Conservation (phyloP, 192 early-diverging fungal species). For the Gigaspora rosea region DNA sequence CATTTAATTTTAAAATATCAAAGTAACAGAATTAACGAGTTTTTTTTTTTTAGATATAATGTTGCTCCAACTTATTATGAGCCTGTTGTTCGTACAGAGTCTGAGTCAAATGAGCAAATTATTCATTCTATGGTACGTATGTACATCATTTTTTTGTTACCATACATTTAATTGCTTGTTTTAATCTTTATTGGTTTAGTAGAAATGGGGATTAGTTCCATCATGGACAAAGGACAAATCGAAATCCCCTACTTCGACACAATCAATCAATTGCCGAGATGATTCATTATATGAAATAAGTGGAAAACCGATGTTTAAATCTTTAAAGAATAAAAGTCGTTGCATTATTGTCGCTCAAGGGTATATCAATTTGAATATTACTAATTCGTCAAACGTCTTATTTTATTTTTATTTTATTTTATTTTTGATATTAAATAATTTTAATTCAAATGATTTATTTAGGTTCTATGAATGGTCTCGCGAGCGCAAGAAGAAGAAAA, state of each 20-base stretch:
- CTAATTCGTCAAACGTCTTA: background rate
- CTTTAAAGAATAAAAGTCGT: slow-evolving; percentile 49
- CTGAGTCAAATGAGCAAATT: slow-evolving; percentile 30
- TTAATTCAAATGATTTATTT: background rate
- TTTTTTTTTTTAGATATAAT: slow-evolving; percentile 43
- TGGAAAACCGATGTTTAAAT: slow-evolving; percentile 50
- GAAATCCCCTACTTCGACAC: slow-evolving; percentile 36
- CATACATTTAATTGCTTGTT: background rate
- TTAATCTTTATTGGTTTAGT: background rate
- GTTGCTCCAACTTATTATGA: slow-evolving; percentile 50
- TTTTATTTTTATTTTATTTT: background rate
- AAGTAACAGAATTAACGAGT: background rate
- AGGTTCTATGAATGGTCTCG: slow-evolving; percentile 63
- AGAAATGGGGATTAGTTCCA: slow-evolving; percentile 61
- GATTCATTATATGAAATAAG: slow-evolving; percentile 45
- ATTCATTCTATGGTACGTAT: slow-evolving; percentile 50
- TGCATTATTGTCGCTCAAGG: slow-evolving; percentile 60
- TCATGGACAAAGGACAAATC: slow-evolving; percentile 43
- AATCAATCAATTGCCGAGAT: slow-evolving; percentile 58
- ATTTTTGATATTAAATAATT: background rate
- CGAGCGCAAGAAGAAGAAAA: slow-evolving; percentile 46
- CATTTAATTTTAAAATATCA: background rate
- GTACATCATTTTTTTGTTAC: background rate
- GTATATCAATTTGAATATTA: slow-evolving; percentile 23
- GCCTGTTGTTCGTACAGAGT: slow-evolving; percentile 43